These are phyloP conservation scores for Asterophora parasitica DNA, from an alignment of 768 basidiomycete genomes.

Conservation along the genomic window DNA sequence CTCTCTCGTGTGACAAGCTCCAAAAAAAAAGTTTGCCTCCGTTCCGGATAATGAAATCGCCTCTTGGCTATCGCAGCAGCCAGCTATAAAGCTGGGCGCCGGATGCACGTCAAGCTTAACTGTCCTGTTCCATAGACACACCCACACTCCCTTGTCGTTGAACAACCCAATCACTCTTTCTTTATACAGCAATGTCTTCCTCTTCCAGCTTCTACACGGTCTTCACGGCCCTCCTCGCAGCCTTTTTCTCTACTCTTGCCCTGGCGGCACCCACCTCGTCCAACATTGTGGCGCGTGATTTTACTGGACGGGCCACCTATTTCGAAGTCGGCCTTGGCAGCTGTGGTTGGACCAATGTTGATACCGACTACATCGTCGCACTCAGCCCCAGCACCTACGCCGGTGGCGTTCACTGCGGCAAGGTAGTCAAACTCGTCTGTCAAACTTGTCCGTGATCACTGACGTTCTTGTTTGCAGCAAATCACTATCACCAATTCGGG, in stretches of 20 bases:
- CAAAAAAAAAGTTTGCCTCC: background rate
- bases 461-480: constrained; percentile 6
- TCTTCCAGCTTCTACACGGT: constrained; percentile 11
- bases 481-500: constrained; percentile 15
- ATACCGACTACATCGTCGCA: constrained; percentile 22
- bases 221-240: constrained; percentile 7
- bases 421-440: constrained; percentile 8
- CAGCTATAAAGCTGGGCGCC: constrained; percentile 4
- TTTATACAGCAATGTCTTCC: constrained; percentile 8
- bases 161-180: constrained; percentile 3
- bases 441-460: background rate
- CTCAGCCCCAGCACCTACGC: constrained; percentile 17
- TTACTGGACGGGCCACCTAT: constrained; percentile 12
- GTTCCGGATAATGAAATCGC: background rate
- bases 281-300: constrained; percentile 8
- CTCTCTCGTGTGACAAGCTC: too few relatives aligned
- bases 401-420: constrained; percentile 17
- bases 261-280: constrained; percentile 11
- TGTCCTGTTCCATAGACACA: background rate
- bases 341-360: constrained; percentile 19
- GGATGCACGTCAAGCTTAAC: background rate
- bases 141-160: constrained; percentile 1
- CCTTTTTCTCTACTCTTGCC: constrained; percentile 8
- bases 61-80: background rate
- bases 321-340: constrained; percentile 22